These are phyloP conservation scores for Abrus pulchellus DNA, from an alignment of 306 rosid species.

Conservation along the genomic window DNA sequence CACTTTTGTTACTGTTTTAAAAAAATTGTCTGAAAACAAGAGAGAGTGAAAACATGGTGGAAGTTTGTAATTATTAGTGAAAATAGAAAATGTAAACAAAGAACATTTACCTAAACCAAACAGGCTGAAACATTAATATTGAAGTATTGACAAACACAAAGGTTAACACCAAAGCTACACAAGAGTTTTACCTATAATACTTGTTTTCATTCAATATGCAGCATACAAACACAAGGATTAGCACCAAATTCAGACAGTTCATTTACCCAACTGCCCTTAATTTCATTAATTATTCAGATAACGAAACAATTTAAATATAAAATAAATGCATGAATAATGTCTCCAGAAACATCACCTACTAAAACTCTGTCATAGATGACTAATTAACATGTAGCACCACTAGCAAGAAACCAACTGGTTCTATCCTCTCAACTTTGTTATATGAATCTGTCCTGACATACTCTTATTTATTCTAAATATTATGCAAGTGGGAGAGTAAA, in stretches of 20 bases:
- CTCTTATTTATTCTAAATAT: background rate
- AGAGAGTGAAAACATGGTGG: background rate
- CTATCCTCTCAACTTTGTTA: background rate
- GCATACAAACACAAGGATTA: background rate
- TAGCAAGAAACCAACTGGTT: slow-evolving; percentile 15
- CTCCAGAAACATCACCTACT: slow-evolving; percentile 1
- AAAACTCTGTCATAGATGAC: background rate
- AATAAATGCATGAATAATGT: background rate
- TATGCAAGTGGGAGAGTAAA: background rate
- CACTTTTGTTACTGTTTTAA: background rate
- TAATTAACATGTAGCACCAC: slow-evolving; percentile 9
- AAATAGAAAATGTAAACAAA: background rate
- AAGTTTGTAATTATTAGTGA: background rate
- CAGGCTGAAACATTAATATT: background rate
- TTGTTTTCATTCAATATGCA: slow-evolving; percentile 26
- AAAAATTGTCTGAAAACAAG: background rate
- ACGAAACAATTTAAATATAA: slow-evolving; percentile 7
- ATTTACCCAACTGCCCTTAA: background rate
- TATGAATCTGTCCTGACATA: background rate
- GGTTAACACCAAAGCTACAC: slow-evolving; percentile 13
- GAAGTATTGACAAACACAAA: slow-evolving; percentile 26
- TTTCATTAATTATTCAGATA: slow-evolving; percentile 19
- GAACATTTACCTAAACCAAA: background rate
- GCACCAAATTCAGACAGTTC: background rate
- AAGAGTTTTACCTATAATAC: background rate